Evolutionary conservation across 306 rosid genomes (phyloP).

Genomic region (Delonix regia): DNA sequence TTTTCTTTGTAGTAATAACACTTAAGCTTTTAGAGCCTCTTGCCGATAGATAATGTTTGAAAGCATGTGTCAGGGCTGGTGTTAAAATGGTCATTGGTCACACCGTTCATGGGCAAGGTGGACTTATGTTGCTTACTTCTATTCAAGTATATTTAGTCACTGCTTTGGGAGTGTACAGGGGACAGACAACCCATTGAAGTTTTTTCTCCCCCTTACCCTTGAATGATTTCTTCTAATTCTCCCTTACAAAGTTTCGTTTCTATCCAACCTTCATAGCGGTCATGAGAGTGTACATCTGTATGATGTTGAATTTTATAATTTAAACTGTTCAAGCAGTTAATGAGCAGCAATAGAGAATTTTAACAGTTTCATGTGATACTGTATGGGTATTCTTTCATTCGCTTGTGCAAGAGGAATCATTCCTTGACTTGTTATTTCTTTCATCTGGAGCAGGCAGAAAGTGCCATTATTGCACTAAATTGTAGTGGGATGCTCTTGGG

Average conservation of each 20-base stretch:
- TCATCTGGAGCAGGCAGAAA: conserved; percentile 77
- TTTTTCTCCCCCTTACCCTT: neutral
- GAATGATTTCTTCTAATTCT: neutral
- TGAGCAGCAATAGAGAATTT: neutral
- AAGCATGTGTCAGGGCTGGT: neutral
- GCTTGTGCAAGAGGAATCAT: conserved; percentile 12
- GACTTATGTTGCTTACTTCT: neutral
- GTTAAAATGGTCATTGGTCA: neutral
- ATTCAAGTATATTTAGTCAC: neutral
- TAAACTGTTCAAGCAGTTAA: conserved; percentile 4
- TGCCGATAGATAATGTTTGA: neutral
- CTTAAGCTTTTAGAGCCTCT: neutral
- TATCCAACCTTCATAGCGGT: neutral
- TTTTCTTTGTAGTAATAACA: neutral
- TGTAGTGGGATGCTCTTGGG: conserved; percentile 95
- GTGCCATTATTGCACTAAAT: conserved; percentile 81
- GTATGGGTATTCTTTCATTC: neutral
- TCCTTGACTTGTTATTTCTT: conserved; percentile 23
- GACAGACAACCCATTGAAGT: neutral
- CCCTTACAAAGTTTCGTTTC: neutral
- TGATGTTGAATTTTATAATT: neutral
- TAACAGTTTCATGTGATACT: conserved; percentile 11
- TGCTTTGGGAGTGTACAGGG: neutral
- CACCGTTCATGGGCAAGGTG: neutral
- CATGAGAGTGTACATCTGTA: neutral